phyloP scores from a whole-genome alignment of 2,329 filamentous ascomycete species.

The Scolecobasidium constrictum region DNA sequence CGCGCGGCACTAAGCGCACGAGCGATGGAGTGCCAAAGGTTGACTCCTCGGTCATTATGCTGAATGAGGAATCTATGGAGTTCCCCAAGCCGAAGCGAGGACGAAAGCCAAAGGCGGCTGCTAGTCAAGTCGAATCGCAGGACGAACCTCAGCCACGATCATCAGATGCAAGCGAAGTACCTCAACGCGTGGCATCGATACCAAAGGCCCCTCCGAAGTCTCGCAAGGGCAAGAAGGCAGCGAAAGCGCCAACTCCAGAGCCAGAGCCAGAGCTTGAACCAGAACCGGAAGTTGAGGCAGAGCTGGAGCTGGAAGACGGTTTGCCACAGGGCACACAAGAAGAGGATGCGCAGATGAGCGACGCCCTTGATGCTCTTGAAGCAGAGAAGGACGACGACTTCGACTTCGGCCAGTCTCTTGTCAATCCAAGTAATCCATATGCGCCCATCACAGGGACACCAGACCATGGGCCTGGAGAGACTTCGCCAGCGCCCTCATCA shows the following conservation, averaged over 20 bases:
- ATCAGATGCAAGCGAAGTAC: constrained; percentile 1
- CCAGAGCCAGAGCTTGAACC: constrained; percentile 7
- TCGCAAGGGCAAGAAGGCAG: constrained; percentile 12
- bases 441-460: constrained; percentile 4
- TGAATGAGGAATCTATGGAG: constrained; percentile 31
- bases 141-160: background rate
- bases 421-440: constrained; percentile 7
- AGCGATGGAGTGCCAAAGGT: constrained; percentile 25
- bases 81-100: constrained; percentile 20
- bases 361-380: constrained; percentile 33
- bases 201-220: constrained; percentile 9
- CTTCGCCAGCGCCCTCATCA: constrained; percentile 4
- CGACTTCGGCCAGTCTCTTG: constrained; percentile 4
- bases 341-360: too few species aligned
- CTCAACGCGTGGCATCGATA: background rate
- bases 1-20: constrained; percentile 22
- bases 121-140: background rate
- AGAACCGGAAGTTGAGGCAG: constrained; percentile 9
- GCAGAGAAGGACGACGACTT: constrained; percentile 34
- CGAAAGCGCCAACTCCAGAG: constrained; percentile 7
- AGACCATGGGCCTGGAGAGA: background rate
- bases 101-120: constrained; percentile 6
- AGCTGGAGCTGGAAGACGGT: constrained; percentile 12
- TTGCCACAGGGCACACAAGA: constrained; percentile 14
- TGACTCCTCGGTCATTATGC: constrained; percentile 13